Percentiles rank a stretch among this genome's conserved stretches.
Evolutionary conservation across 176 grass and related monocot genomes (phyloP).

Genomic region (Triticum timopheevii): DNA sequence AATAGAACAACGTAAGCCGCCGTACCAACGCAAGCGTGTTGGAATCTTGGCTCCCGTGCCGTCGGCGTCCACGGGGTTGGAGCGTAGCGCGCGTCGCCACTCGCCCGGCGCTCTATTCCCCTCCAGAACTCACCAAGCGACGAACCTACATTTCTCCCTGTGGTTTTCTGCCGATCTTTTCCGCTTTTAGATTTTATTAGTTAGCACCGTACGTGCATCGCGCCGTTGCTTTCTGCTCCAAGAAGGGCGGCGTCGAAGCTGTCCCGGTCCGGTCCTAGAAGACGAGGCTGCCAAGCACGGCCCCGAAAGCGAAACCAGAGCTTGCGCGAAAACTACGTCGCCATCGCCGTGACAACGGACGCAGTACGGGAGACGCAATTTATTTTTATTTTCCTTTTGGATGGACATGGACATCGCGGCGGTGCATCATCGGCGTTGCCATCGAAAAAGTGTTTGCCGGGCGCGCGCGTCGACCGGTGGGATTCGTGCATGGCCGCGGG

Average conservation of each 20-base stretch:
- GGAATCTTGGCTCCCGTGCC: no score
- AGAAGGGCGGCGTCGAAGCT: no score
- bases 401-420: no score
- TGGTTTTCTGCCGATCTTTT: neutral
- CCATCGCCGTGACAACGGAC: neutral
- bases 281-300: conserved; percentile 16
- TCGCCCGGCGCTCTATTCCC: neutral
- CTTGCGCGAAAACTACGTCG: neutral
- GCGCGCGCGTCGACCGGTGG: neutral
- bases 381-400: no score
- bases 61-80: neutral
- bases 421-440: no score
- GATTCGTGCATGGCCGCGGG: neutral
- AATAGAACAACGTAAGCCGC: no score
- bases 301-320: neutral
- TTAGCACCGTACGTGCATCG: neutral
- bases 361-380: no score
- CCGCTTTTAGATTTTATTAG: neutral
- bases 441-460: no score
- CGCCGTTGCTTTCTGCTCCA: neutral
- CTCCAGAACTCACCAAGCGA: neutral
- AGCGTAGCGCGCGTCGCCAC: neutral
- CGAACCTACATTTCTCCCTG: neutral
- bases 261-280: neutral
- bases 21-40: no score